A percentile compares a stretch with the other conserved stretches of the same genome.
phyloP scores from a whole-genome alignment of 176 grass and related monocot species.

The Pontederia crassipes region DNA sequence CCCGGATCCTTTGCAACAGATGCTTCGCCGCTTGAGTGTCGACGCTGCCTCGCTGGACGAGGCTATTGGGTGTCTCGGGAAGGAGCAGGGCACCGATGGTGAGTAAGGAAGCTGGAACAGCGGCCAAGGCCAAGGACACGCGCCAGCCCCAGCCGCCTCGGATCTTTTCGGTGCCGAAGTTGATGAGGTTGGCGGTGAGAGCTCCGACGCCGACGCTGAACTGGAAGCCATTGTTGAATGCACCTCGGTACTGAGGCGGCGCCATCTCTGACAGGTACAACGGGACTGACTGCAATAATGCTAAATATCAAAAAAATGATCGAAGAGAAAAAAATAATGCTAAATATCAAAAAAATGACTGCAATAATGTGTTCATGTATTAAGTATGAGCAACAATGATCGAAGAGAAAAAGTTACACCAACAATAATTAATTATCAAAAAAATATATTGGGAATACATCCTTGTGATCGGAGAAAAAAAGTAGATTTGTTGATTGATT shows the following conservation, averaged over 20 bases:
- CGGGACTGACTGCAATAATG: constrained; percentile 31
- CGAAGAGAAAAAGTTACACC: too few species aligned
- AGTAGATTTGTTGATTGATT: too few species aligned
- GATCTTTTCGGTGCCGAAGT: constrained; percentile 56
- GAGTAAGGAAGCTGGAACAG: constrained; percentile 37
- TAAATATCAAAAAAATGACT: too few species aligned
- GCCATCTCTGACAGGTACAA: constrained; percentile 85
- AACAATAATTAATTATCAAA: too few species aligned
- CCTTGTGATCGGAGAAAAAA: too few species aligned
- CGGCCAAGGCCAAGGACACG: constrained; percentile 45
- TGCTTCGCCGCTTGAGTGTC: constrained; percentile 6
- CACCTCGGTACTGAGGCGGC: constrained; percentile 40
- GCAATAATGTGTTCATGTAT: too few species aligned
- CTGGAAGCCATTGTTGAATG: constrained; percentile 59
- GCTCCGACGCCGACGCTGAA: constrained; percentile 39
- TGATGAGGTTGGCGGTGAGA: constrained; percentile 48
- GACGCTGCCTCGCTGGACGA: constrained; percentile 36
- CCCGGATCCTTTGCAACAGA: constrained; percentile 39
- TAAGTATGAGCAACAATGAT: too few species aligned
- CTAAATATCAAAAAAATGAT: too few species aligned
- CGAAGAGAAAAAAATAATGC: too few species aligned
- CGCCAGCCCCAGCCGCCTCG: constrained; percentile 42
- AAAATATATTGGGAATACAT: too few species aligned
- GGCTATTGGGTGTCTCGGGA: constrained; percentile 51
- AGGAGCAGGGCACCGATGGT: constrained; percentile 39